These are phyloP conservation scores for Boletus speciosus DNA, from an alignment of 768 basidiomycete genomes.

Conservation along the genomic window DNA sequence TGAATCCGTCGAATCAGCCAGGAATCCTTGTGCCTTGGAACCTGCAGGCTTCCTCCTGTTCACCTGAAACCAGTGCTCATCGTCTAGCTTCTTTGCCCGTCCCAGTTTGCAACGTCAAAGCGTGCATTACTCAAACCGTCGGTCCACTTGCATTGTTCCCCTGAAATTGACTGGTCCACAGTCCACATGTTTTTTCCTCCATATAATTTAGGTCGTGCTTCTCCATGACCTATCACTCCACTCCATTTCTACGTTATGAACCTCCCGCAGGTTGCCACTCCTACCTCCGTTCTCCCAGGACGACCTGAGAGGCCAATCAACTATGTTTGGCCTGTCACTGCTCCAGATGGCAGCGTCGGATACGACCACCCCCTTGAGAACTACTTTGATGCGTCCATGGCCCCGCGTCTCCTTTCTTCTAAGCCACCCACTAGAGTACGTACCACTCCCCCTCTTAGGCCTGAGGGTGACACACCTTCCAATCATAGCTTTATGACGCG, in stretches of 20 bases:
- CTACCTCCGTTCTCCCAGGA: constrained; percentile 10
- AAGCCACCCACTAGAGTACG: constrained; percentile 17
- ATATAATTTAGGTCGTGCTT: constrained; percentile 13
- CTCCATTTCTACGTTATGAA: constrained; percentile 13
- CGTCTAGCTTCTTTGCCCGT: not conserved
- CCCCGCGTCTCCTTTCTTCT: constrained; percentile 12
- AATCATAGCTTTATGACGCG: constrained; percentile 28
- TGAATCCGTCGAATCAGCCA: not conserved
- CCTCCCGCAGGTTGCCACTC: not conserved
- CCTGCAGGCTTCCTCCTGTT: constrained; percentile 1
- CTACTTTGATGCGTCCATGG: constrained; percentile 25
- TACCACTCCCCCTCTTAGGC: not conserved
- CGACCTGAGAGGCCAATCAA: constrained; percentile 13
- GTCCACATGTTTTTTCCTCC: constrained; percentile 14
- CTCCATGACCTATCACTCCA: constrained; percentile 1
- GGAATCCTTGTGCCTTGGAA: constrained; percentile 2
- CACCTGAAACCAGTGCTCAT: constrained; percentile 10
- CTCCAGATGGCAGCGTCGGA: constrained; percentile 14
- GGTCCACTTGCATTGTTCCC: constrained; percentile 11
- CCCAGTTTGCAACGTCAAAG: constrained; percentile 8
- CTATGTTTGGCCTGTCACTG: constrained; percentile 5
- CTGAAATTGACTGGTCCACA: constrained; percentile 16
- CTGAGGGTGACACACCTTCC: not conserved
- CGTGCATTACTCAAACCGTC: constrained; percentile 9
- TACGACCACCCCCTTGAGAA: constrained; percentile 25